phyloP scores from a whole-genome alignment of 345 rosid genomes.

The Turnera subulata region DNA sequence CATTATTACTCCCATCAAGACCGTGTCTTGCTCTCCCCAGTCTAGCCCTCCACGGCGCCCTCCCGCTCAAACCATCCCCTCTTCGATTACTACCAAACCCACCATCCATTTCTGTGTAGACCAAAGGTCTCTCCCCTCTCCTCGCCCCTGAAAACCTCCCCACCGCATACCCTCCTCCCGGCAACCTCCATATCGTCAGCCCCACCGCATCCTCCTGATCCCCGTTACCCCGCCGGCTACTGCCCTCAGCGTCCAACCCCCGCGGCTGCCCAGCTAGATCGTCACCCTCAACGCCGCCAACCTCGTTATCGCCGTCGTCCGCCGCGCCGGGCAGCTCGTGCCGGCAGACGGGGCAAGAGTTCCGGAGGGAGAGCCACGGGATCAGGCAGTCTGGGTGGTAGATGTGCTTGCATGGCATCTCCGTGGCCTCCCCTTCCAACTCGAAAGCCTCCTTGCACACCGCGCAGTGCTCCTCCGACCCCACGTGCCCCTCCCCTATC shows the following conservation, averaged over 20 bases:
- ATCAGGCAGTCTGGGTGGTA: slow-evolving; percentile 91
- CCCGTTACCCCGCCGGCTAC: background rate
- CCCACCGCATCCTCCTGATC: slow-evolving; percentile 58
- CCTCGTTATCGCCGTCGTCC: slow-evolving; percentile 14
- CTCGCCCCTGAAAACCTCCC: slow-evolving; percentile 79
- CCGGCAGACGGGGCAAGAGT: slow-evolving; percentile 93
- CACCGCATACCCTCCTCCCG: slow-evolving; percentile 93
- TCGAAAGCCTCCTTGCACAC: slow-evolving; percentile 81
- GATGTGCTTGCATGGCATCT: slow-evolving; percentile 94
- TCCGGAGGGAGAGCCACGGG: slow-evolving; percentile 82
- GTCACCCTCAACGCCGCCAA: too few relatives aligned
- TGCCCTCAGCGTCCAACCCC: too few relatives aligned
- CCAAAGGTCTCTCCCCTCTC: slow-evolving; percentile 75
- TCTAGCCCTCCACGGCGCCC: slow-evolving; percentile 65
- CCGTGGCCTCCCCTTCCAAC: slow-evolving; percentile 61
- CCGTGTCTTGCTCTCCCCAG: slow-evolving; percentile 47
- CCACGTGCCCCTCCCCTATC: slow-evolving; percentile 35
- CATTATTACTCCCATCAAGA: slow-evolving; percentile 39
- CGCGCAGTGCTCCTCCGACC: slow-evolving; percentile 69
- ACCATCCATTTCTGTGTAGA: slow-evolving; percentile 90
- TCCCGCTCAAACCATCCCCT: slow-evolving; percentile 56
- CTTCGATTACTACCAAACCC: slow-evolving; percentile 35
- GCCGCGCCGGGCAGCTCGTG: slow-evolving; percentile 80
- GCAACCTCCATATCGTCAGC: slow-evolving; percentile 88
- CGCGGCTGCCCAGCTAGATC: too few relatives aligned